Percentiles rank a stretch among this genome's conserved stretches.
These are phyloP conservation scores for Leucosporidium scottii DNA, from an alignment of 768 basidiomycete species.

Conservation along the genomic window DNA sequence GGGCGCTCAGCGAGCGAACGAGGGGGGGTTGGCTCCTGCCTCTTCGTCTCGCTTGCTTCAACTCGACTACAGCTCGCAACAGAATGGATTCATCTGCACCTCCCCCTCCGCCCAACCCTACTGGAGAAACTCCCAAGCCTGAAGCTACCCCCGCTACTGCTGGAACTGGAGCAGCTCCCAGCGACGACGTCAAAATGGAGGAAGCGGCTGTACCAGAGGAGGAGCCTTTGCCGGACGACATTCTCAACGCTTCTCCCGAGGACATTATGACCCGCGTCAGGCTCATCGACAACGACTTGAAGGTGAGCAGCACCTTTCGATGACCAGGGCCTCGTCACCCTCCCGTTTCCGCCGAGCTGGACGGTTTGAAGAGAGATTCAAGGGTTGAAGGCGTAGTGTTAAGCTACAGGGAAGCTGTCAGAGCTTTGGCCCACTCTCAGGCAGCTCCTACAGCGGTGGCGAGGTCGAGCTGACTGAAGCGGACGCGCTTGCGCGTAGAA, in stretches of 20 bases:
- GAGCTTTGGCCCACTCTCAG: too few species aligned
- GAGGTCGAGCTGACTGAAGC: too few species aligned
- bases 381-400: too few species aligned
- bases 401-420: too few species aligned
- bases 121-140: not conserved
- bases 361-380: too few species aligned
- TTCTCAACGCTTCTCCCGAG: slow-evolving; percentile 67
- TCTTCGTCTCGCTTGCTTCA: too few species aligned
- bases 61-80: too few species aligned
- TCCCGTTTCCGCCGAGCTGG: not conserved
- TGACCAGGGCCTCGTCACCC: not conserved
- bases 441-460: too few species aligned
- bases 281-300: slow-evolving; percentile 94
- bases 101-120: not conserved
- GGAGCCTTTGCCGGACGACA: slow-evolving; percentile 77
- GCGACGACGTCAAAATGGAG: slow-evolving; percentile 33
- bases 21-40: too few species aligned
- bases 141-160: slow-evolving; percentile 1
- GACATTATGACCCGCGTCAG: slow-evolving; percentile 83
- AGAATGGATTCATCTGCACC: not conserved
- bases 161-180: not conserved
- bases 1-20: too few species aligned
- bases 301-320: slow-evolving; percentile 49
- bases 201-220: slow-evolving; percentile 58
- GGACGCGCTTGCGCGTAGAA: too few species aligned